These are phyloP conservation scores for Rosa chinensis DNA, from an alignment of 306 rosid species.

Conservation along the genomic window DNA sequence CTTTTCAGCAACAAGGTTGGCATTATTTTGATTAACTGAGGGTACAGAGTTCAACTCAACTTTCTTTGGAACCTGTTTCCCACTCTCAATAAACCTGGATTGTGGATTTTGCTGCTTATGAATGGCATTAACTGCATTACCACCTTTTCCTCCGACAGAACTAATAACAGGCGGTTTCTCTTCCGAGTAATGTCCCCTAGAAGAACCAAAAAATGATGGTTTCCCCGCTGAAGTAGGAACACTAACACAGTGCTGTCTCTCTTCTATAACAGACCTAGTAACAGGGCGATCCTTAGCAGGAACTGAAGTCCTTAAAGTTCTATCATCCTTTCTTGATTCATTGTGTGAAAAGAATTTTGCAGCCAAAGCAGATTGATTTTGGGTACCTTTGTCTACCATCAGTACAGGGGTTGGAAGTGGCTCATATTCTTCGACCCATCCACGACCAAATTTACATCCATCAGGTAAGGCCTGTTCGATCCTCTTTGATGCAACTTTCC, in stretches of 20 bases:
- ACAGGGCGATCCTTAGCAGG: slow-evolving; percentile 41
- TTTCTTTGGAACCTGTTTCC: slow-evolving; percentile 58
- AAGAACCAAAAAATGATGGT: slow-evolving; percentile 51
- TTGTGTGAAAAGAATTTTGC: slow-evolving; percentile 38
- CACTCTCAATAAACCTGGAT: slow-evolving; percentile 50
- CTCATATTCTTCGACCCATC: slow-evolving; percentile 99
- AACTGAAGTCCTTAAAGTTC: slow-evolving; percentile 41
- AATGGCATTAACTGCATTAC: slow-evolving; percentile 36
- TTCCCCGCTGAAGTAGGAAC: slow-evolving; percentile 53
- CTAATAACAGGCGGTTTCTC: slow-evolving; percentile 50
- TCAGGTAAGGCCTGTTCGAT: slow-evolving; percentile 83
- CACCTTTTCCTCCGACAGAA: slow-evolving; percentile 51
- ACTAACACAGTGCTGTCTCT: slow-evolving; percentile 44
- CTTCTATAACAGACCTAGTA: slow-evolving; percentile 43
- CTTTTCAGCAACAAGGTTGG: slow-evolving; percentile 51
- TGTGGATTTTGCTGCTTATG: slow-evolving; percentile 49
- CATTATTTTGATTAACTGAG: slow-evolving; percentile 45
- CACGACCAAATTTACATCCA: slow-evolving; percentile 86
- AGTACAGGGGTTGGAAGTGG: slow-evolving; percentile 93
- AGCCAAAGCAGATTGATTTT: slow-evolving; percentile 48
- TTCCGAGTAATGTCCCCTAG: slow-evolving; percentile 51
- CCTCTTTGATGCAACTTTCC: slow-evolving; percentile 90
- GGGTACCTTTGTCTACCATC: slow-evolving; percentile 55
- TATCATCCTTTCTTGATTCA: slow-evolving; percentile 48
- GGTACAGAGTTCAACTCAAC: slow-evolving; percentile 78